These are phyloP conservation scores for Trametes gibbosa DNA, from an alignment of 768 basidiomycete species.

Conservation along the genomic window DNA sequence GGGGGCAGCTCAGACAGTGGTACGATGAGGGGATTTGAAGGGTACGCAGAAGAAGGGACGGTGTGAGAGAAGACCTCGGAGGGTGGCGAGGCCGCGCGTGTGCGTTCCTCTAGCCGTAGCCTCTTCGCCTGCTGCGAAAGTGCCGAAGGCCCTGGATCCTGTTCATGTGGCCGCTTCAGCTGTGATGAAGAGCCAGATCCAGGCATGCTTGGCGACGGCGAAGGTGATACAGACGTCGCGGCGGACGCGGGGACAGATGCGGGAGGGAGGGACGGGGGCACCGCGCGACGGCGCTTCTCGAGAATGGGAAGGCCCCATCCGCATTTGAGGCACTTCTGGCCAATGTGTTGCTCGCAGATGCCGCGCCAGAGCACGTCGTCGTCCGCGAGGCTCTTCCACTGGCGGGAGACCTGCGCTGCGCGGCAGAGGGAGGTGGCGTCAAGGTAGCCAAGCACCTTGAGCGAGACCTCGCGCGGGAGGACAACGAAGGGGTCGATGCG, in stretches of 20 bases:
- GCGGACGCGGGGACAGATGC: conserved; percentile 34
- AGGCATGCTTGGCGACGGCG: neutral
- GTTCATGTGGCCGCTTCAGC: conserved; percentile 42
- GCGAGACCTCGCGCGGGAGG: conserved; percentile 85
- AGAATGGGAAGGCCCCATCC: conserved; percentile 96
- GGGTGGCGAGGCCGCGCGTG: conserved; percentile 31
- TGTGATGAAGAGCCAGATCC: conserved; percentile 22
- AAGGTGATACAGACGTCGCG: conserved; percentile 31
- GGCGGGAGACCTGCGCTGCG: conserved; percentile 84
- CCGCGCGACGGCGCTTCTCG: conserved; percentile 58
- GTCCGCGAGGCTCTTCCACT: conserved; percentile 88
- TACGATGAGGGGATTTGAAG: conserved; percentile 29
- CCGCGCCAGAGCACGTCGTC: conserved; percentile 94
- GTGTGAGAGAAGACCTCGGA: conserved; percentile 1
- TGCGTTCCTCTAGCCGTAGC: conserved; percentile 34
- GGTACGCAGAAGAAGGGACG: conserved; percentile 11
- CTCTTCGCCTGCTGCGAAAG: conserved; percentile 26
- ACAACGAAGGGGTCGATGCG: conserved; percentile 92
- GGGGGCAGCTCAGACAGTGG: conserved; percentile 10
- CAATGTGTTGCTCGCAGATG: conserved; percentile 98
- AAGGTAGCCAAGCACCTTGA: conserved; percentile 84
- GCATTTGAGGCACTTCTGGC: conserved; percentile 93
- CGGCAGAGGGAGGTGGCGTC: conserved; percentile 92
- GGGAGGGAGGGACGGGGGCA: conserved; percentile 31
- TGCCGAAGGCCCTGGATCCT: conserved; percentile 13